Conservation (phyloP, 1,284 basidiomycete species). For the Microbotryum intermedium region DNA sequence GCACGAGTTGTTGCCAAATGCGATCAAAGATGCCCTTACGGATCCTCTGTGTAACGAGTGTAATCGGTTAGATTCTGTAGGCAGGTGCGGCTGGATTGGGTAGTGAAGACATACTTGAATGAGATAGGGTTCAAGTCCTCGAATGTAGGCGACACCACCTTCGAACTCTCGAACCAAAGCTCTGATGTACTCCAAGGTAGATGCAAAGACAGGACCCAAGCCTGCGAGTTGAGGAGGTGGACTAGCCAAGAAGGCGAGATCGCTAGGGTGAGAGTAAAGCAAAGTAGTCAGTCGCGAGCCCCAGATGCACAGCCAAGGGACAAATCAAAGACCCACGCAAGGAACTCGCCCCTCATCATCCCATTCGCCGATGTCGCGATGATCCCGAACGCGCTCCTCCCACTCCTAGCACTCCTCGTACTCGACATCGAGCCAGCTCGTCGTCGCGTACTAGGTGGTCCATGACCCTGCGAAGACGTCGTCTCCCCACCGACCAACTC, state of each 20-base stretch:
- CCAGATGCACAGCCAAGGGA: background rate
- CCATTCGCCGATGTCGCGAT: background rate
- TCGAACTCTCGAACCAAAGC: background rate
- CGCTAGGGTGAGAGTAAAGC: background rate
- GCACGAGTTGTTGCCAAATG: background rate
- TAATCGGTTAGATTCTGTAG: background rate
- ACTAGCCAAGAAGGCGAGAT: constrained; percentile 1
- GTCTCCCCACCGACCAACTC: no score
- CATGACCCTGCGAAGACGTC: background rate
- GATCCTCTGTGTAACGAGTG: background rate
- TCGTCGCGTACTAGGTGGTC: background rate
- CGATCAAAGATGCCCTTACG: constrained; percentile 6
- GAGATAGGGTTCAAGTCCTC: constrained; percentile 1
- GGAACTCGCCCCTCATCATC: background rate
- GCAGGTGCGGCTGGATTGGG: no score
- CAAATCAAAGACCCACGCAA: background rate
- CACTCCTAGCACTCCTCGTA: constrained; percentile 1
- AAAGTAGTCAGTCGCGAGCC: no score
- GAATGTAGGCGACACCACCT: constrained; percentile 3
- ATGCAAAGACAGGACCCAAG: background rate
- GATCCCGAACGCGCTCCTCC: background rate
- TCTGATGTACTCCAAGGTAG: background rate
- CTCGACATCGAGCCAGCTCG: background rate
- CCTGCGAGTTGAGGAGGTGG: background rate
- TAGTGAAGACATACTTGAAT: background rate